Evolutionary conservation across 116 monocot genomes (phyloP), one percentile per base, ranked within the genome.

Genomic region (Thalassia testudinum): DNA sequence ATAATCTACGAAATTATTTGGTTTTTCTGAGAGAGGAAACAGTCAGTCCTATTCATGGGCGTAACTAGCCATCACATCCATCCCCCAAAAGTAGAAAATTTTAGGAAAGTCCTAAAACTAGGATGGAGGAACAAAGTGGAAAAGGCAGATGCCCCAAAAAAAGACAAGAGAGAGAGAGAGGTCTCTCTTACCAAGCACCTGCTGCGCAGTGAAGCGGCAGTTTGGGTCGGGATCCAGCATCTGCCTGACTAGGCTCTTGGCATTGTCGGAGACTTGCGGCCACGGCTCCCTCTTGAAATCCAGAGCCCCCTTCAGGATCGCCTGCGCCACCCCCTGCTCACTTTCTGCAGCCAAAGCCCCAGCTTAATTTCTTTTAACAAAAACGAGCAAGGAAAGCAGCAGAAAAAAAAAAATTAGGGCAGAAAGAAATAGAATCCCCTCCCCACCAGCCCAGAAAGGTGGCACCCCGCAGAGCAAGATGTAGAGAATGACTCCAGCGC

Each of bases 211-310:
- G 21, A 84, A 47, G 23, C 90, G 52, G 19, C 50, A 28, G 19
- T 59, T 54, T 1, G 90, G 90, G 49, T 77, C 66, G 14, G 80
- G 80, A 48, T 90, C 80, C 13, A 90, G 80, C 90, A 90, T 83
- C 27, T 42, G 47, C 26, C 37, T 57, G 24, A 90, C 78, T 26
- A 90, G 90, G 68, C 73, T 66, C 52, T 90, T 90, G 0, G 84
- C 90, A 25, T 51, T 66, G 0, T 67, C 55, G 0, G 90, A 90
- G 12, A 90, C 68, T 28, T 72, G 77, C 0, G 90, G 75, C 90
- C 90, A 90, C n/a, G 90, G 90, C 18, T 90, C 84, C 70, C 90
- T 80, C 27, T 70, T 42, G 34, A 90, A 75, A 63, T 90, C 80
- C 7, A 80, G 14, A 7, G 42, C 67, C 1, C 74, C 72, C 8